Conservation (phyloP, 768 basidiomycete species). For the Neoboletus brunneissimus region DNA sequence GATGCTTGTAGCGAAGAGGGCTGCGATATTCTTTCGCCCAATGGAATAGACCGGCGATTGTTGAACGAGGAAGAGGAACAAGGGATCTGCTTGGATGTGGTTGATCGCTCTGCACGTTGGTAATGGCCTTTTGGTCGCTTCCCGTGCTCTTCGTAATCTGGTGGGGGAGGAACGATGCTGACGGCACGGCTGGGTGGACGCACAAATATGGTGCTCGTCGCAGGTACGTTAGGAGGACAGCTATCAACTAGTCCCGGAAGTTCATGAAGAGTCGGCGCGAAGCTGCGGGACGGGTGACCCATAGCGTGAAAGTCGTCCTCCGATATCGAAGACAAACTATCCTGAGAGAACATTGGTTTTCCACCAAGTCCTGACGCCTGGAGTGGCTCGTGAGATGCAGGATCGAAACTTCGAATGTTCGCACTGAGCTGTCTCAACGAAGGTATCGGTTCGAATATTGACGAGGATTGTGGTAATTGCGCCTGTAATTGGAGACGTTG, state of each 20-base stretch:
- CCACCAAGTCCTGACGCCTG: constrained; percentile 2
- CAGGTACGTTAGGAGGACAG: neutral
- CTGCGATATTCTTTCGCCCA: constrained; percentile 5
- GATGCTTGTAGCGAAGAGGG: constrained; percentile 18
- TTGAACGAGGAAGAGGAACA: constrained; percentile 2
- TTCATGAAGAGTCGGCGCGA: constrained; percentile 1
- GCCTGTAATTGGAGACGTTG: constrained; percentile 21
- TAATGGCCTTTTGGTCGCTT: constrained; percentile 14
- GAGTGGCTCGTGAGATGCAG: neutral
- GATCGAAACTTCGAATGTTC: constrained; percentile 6
- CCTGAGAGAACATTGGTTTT: constrained; percentile 14
- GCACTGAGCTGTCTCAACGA: constrained; percentile 7
- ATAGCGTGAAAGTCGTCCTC: constrained; percentile 38
- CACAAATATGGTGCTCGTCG: constrained; percentile 5
- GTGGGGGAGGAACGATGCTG: constrained; percentile 30
- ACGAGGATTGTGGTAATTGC: constrained; percentile 5
- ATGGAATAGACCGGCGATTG: constrained; percentile 5
- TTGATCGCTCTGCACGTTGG: constrained; percentile 7
- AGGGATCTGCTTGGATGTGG: constrained; percentile 1
- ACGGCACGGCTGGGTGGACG: constrained; percentile 31
- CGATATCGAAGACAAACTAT: constrained; percentile 29
- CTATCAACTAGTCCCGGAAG: constrained; percentile 1
- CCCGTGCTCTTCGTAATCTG: constrained; percentile 17
- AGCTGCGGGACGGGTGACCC: constrained; percentile 7
- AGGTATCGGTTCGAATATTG: constrained; percentile 10